These are phyloP conservation scores for Aphanomyces stellatus DNA, from an alignment of 352 stramenopile genomes.

Conservation along the genomic window DNA sequence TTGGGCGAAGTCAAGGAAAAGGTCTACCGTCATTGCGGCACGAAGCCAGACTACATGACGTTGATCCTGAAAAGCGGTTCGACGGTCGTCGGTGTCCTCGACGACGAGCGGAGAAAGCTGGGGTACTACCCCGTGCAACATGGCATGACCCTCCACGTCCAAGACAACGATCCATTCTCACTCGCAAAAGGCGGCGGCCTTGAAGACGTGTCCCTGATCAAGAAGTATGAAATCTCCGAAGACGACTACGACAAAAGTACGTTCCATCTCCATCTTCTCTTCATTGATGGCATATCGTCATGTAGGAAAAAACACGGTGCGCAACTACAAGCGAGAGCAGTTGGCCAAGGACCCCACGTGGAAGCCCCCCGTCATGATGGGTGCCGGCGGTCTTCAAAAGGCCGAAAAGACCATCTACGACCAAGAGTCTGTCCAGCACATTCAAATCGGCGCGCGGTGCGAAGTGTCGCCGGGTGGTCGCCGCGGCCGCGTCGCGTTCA, in stretches of 20 bases:
- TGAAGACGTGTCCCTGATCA: conserved; percentile 93
- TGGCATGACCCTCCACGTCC: conserved; percentile 92
- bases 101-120: conserved; percentile 78
- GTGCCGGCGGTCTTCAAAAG: conserved; percentile 15
- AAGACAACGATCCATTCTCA: conserved; percentile 96
- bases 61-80: conserved; percentile 52
- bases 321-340: conserved; percentile 94
- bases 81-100: conserved; percentile 35
- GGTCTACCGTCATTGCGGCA: conserved; percentile 94
- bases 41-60: conserved; percentile 85
- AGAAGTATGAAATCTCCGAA: conserved; percentile 98
- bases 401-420: conserved; percentile 29
- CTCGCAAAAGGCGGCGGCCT: conserved; percentile 90
- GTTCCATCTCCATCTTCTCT: background rate
- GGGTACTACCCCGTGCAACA: conserved; percentile 87
- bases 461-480: conserved; percentile 94
- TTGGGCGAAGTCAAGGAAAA: conserved; percentile 86
- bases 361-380: conserved; percentile 74
- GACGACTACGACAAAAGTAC: conserved; percentile 97
- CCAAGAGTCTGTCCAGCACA: conserved; percentile 63
- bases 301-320: conserved; percentile 92
- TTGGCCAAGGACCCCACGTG: conserved; percentile 93
- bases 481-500: conserved; percentile 86
- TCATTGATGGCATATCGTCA: background rate
- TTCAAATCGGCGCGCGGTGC: conserved; percentile 92